Base-by-base conservation (phyloP, 208 protist species). In the Crithidia acanthocephali region DNA sequence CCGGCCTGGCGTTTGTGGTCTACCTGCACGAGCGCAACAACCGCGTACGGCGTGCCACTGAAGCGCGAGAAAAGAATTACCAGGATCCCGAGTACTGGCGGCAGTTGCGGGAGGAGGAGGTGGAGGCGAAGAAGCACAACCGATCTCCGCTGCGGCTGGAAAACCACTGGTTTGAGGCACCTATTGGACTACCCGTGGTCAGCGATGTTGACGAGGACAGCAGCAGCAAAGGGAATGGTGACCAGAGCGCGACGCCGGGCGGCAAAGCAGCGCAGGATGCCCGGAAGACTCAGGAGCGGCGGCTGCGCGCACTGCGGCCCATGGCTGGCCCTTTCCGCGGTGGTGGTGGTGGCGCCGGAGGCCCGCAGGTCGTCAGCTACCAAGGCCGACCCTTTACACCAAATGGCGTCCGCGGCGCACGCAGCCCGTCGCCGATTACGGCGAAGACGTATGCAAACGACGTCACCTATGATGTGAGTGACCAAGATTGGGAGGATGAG, bases 331-430 rank as follows among this genome's bases (percentile, higher is more conserved):
- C 35, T 10, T 48, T 68, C 16, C 56, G 63, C 6, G 44, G 64
- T 42, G 61, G 25, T 2, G 37, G 64, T 27, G 58, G 57, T 33
- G 45, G 27, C 33, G 58, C 69, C n/a, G 55, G 53, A 20, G 45
- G 33, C 27, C 68, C 72, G 48, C 66, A 68, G n/a, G 84, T 76
- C 11, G 60, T 81, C 27, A 81, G 71, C 50, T 89, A 77, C 72
- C 64, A 82, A 44, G 84, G 84, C 2, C 68, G 84, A 5, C 80
- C 80, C 32, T 89, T 89, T 45, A 89, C 84, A 2, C 56, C 80
- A 7, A 80, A 75, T 32, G 80, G 80, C 20, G 81, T 89, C 8
- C 80, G 80, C 32, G 74, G 76, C 3, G 37, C 44, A 33, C 59
- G 69, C 55, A 69, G 60, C 25, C 25, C 37, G 28, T 30, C 68